phyloP scores from a whole-genome alignment of 192 early-diverging fungal genomes.

The Umbelopsis isabellina region DNA sequence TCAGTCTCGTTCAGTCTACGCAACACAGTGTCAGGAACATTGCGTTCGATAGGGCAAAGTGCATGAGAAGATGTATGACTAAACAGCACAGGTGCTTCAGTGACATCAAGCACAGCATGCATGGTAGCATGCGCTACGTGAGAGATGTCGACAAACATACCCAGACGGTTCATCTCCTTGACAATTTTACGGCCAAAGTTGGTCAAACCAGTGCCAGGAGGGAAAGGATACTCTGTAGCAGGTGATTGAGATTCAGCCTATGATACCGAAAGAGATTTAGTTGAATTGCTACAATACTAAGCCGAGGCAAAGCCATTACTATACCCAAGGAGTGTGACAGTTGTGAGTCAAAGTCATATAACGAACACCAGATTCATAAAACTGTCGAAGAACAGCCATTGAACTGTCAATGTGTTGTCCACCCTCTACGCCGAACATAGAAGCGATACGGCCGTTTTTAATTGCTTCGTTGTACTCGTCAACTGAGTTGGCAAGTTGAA shows the following conservation, averaged over 20 bases:
- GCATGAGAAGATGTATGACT: conserved; percentile 62
- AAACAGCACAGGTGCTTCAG: conserved; percentile 62
- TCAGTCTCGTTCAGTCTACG: conserved; percentile 46
- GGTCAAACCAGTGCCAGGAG: conserved; percentile 54
- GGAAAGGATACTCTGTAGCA: conserved; percentile 48
- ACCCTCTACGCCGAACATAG: conserved; percentile 70
- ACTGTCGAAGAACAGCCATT: conserved; percentile 53
- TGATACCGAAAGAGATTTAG: not conserved
- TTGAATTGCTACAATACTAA: not conserved
- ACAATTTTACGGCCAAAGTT: conserved; percentile 57
- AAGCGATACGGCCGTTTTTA: conserved; percentile 52
- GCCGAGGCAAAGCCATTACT: not conserved
- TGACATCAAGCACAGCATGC: conserved; percentile 53
- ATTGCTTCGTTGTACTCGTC: conserved; percentile 50
- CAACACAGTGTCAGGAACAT: conserved; percentile 65
- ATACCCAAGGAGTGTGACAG: conserved; percentile 63
- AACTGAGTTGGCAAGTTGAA: conserved; percentile 46
- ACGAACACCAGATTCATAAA: conserved; percentile 61
- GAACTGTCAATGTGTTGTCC: conserved; percentile 67
- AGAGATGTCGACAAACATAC: conserved; percentile 71
- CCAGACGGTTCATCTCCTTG: conserved; percentile 69
- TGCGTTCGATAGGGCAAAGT: conserved; percentile 55
- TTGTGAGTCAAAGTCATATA: conserved; percentile 73
- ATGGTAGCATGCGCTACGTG: conserved; percentile 67
- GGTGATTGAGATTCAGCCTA: conserved; percentile 46